These are phyloP conservation scores for Penicillium malachiteum DNA, from an alignment of 495 filamentous ascomycete species.

Conservation along the genomic window DNA sequence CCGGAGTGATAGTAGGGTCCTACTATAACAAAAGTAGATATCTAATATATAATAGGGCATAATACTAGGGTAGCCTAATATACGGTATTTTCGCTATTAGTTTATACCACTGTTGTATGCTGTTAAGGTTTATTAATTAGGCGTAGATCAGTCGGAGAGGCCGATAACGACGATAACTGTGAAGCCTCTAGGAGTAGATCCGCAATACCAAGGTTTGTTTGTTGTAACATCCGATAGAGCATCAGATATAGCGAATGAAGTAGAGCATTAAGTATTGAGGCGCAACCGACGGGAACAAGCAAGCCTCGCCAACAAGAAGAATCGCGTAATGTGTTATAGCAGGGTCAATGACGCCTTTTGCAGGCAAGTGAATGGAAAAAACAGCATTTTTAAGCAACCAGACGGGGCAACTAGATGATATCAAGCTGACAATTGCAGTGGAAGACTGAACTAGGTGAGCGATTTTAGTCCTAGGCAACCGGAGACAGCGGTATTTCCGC, in stretches of 20 bases:
- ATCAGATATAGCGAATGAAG: background rate
- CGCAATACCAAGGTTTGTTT: background rate
- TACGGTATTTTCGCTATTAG: constrained; percentile 14
- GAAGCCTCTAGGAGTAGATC: background rate
- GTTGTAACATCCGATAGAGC: background rate
- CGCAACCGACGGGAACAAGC: background rate
- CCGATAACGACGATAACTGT: constrained; percentile 8
- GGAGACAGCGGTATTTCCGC: constrained; percentile 9
- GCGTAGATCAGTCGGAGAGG: background rate
- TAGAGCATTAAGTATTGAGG: background rate
- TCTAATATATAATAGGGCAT: background rate
- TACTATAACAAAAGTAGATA: background rate
- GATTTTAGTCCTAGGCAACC: background rate
- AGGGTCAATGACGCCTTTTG: no score
- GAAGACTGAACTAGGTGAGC: background rate
- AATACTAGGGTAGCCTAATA: no score
- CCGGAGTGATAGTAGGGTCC: no score
- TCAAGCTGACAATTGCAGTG: background rate
- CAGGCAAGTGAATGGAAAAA: no score
- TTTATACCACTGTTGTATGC: background rate
- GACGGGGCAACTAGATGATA: no score
- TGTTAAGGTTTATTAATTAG: constrained; percentile 1
- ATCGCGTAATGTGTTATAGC: no score
- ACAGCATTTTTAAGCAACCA: no score
- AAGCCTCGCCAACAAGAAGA: no score